phyloP scores from a whole-genome alignment of 352 stramenopile genomes.

The Globisporangium paroecandrum region DNA sequence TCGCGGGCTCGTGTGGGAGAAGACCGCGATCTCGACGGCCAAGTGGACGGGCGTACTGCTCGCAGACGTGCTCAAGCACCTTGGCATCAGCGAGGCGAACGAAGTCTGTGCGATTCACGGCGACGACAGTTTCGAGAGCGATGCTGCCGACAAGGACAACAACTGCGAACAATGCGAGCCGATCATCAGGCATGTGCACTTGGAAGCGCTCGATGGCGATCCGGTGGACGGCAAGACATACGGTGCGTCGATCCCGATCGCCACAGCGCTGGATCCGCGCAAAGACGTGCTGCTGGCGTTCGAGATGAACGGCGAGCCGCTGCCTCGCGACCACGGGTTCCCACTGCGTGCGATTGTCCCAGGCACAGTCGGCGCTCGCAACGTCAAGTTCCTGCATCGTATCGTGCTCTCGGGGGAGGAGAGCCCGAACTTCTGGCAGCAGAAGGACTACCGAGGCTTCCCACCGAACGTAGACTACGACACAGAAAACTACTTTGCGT shows the following conservation, averaged over 20 bases:
- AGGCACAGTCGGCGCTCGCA: slow-evolving; percentile 83
- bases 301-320: slow-evolving; percentile 90
- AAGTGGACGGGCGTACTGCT: slow-evolving; percentile 90
- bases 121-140: slow-evolving; percentile 36
- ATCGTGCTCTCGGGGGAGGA: slow-evolving; percentile 77
- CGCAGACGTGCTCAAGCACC: slow-evolving; percentile 73
- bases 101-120: slow-evolving; percentile 38
- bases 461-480: slow-evolving; percentile 83
- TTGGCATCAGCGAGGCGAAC: slow-evolving; percentile 50
- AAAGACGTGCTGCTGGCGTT: slow-evolving; percentile 93
- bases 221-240: slow-evolving; percentile 44
- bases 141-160: slow-evolving; percentile 17
- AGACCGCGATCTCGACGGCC: slow-evolving; percentile 83
- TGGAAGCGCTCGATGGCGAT: slow-evolving; percentile 47
- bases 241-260: slow-evolving; percentile 74
- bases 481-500: slow-evolving; percentile 77
- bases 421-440: slow-evolving; percentile 89
- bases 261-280: slow-evolving; percentile 84
- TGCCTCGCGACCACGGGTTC: slow-evolving; percentile 92
- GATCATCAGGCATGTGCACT: slow-evolving; percentile 42
- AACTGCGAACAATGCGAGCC: slow-evolving; percentile 18
- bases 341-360: slow-evolving; percentile 92
- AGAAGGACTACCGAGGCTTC: slow-evolving; percentile 91
- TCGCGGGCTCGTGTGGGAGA: slow-evolving; percentile 31
- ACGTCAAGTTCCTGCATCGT: slow-evolving; percentile 93